A percentile compares a stretch with the other conserved stretches of the same genome.
Conservation (phyloP, 176 grass and related monocot genomes). For the Elaeis guineensis region DNA sequence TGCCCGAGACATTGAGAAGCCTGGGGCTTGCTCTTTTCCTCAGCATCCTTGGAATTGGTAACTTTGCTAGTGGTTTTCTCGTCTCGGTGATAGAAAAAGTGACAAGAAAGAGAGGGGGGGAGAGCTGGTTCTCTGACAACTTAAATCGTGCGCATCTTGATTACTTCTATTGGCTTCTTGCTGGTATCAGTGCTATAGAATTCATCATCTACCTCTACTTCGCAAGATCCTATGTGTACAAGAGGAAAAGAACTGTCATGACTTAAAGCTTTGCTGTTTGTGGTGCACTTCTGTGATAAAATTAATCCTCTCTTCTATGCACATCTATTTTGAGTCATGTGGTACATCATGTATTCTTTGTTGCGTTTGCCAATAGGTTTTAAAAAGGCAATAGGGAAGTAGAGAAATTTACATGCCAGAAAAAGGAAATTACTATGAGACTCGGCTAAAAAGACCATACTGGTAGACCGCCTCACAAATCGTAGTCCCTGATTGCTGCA, state of each 20-base stretch:
- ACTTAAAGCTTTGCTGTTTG: background rate
- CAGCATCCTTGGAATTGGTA: slow-evolving; percentile 39
- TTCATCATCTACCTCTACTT: slow-evolving; percentile 28
- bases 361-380: too few species aligned
- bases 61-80: slow-evolving; percentile 33
- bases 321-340: too few species aligned
- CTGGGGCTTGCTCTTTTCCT: slow-evolving; percentile 47
- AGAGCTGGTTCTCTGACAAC: slow-evolving; percentile 50
- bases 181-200: slow-evolving; percentile 29
- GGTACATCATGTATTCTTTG: too few species aligned
- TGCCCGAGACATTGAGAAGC: slow-evolving; percentile 41
- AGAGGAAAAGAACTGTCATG: slow-evolving; percentile 14
- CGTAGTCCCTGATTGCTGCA: too few species aligned
- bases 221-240: slow-evolving; percentile 23
- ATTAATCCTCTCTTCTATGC: too few species aligned
- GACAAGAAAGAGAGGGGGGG: slow-evolving; percentile 20
- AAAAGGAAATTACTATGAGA: too few species aligned
- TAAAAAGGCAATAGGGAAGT: too few species aligned
- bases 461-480: too few species aligned
- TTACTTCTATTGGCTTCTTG: slow-evolving; percentile 56
- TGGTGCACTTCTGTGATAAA: too few species aligned
- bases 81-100: slow-evolving; percentile 35
- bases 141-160: slow-evolving; percentile 41
- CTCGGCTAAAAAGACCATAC: too few species aligned
- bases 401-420: too few species aligned